Percentiles rank a stretch among this genome's conserved stretches.
These are phyloP conservation scores for Dendrocalamus sinicus DNA, from an alignment of 176 grass and related monocot genomes.

Conservation along the genomic window DNA sequence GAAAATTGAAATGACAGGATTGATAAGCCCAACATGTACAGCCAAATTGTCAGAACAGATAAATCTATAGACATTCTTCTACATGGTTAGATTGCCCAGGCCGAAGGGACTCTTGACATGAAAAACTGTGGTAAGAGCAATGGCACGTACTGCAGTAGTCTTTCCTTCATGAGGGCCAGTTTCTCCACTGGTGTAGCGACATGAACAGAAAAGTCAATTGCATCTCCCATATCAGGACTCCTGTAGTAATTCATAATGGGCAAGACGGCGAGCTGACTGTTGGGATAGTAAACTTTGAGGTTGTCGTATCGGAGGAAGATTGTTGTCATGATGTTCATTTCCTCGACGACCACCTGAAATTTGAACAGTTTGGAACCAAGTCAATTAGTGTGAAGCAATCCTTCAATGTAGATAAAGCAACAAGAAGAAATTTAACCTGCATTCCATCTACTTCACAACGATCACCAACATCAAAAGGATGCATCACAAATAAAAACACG, in stretches of 20 bases:
- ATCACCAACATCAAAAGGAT: constrained; percentile 95
- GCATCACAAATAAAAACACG: constrained; percentile 89
- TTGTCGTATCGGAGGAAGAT: constrained; percentile 95
- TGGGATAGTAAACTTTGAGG: constrained; percentile 85
- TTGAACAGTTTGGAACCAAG: constrained; percentile 19
- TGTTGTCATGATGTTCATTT: constrained; percentile 98
- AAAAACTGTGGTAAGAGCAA: neutral
- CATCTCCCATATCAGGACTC: constrained; percentile 96
- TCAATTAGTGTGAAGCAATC: neutral
- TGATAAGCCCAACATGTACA: neutral
- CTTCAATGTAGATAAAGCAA: neutral
- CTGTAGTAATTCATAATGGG: constrained; percentile 89
- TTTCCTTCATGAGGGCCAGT: constrained; percentile 86
- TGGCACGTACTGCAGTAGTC: constrained; percentile 64
- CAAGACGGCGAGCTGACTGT: constrained; percentile 68
- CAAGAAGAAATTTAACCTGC: constrained; percentile 52
- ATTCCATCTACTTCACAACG: constrained; percentile 80
- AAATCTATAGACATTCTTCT: neutral
- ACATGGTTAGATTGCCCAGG: neutral
- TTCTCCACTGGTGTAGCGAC: constrained; percentile 82
- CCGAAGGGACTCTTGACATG: neutral
- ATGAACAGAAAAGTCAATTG: constrained; percentile 74
- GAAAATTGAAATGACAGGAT: neutral
- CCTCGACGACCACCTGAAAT: constrained; percentile 85
- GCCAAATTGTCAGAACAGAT: neutral